Percentiles rank a stretch among this genome's conserved stretches.
These are phyloP conservation scores for Eutrema salsugineum DNA, from an alignment of 441 rosid species.

Conservation along the genomic window DNA sequence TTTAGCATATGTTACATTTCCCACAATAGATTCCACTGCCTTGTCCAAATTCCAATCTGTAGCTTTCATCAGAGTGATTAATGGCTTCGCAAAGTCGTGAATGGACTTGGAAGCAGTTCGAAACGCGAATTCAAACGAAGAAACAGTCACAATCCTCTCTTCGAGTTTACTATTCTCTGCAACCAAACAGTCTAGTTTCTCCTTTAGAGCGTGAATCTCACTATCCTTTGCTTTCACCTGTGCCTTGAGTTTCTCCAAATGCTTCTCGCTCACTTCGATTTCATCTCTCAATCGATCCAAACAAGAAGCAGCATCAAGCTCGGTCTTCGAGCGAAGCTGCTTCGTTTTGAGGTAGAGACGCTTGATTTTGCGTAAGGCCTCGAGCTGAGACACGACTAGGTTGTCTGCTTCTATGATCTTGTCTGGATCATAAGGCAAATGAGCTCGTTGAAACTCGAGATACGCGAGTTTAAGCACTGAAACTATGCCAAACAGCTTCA, in stretches of 20 bases:
- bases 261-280: slow-evolving; percentile 39
- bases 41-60: slow-evolving; percentile 59
- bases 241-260: slow-evolving; percentile 42
- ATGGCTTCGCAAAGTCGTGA: slow-evolving; percentile 65
- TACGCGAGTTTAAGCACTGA: slow-evolving; percentile 52
- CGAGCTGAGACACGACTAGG: slow-evolving; percentile 48
- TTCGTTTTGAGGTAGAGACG: slow-evolving; percentile 39
- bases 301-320: slow-evolving; percentile 29
- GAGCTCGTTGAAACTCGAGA: slow-evolving; percentile 64
- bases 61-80: slow-evolving; percentile 72
- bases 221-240: slow-evolving; percentile 39
- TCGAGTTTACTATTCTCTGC: slow-evolving; percentile 28
- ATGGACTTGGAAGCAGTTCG: slow-evolving; percentile 49
- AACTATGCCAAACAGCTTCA: slow-evolving; percentile 45
- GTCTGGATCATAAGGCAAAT: slow-evolving; percentile 55
- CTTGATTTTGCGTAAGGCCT: slow-evolving; percentile 46
- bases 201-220: slow-evolving; percentile 37
- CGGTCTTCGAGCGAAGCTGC: slow-evolving; percentile 15
- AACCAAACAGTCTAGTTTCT: slow-evolving; percentile 41
- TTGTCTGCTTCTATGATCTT: slow-evolving; percentile 59
- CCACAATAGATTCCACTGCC: slow-evolving; percentile 52
- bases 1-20: slow-evolving; percentile 40
- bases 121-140: slow-evolving; percentile 40
- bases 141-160: slow-evolving; percentile 34
- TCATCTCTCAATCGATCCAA: slow-evolving; percentile 34